Evolutionary conservation across 2,329 filamentous ascomycete species (phyloP).

Genomic region (Alternaria ethzedia): DNA sequence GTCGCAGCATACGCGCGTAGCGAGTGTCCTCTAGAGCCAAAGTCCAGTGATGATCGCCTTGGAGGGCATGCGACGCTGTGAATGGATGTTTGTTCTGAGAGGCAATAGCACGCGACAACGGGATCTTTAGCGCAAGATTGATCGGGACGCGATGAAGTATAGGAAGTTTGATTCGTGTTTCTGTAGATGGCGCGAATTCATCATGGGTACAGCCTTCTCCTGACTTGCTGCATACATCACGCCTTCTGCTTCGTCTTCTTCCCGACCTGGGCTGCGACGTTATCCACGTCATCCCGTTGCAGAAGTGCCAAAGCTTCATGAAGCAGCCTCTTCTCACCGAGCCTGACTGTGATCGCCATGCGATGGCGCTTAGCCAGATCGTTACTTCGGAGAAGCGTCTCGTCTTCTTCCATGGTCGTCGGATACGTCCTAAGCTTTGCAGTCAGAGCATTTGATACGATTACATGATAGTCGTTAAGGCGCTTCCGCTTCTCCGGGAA

Average conservation of each 20-base stretch:
- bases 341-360: constrained; percentile 27
- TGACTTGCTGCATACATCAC: background rate
- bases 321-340: constrained; percentile 28
- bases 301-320: constrained; percentile 19
- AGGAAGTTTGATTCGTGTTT: background rate
- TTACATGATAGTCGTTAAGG: constrained; percentile 8
- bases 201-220: background rate
- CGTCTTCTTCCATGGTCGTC: constrained; percentile 18
- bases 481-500: constrained; percentile 21
- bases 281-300: background rate
- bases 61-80: background rate
- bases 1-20: background rate
- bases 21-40: too few relatives aligned
- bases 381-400: constrained; percentile 10
- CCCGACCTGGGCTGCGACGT: background rate
- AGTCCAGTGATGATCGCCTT: background rate
- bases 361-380: constrained; percentile 18
- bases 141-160: background rate
- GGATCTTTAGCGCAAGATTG: too few relatives aligned
- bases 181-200: background rate
- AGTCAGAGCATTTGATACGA: constrained; percentile 13
- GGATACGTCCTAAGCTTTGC: constrained; percentile 23
- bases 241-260: background rate
- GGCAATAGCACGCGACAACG: background rate
- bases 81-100: background rate